Conservation (phyloP, 805 yeast species). For the Dipodascus albidus region DNA sequence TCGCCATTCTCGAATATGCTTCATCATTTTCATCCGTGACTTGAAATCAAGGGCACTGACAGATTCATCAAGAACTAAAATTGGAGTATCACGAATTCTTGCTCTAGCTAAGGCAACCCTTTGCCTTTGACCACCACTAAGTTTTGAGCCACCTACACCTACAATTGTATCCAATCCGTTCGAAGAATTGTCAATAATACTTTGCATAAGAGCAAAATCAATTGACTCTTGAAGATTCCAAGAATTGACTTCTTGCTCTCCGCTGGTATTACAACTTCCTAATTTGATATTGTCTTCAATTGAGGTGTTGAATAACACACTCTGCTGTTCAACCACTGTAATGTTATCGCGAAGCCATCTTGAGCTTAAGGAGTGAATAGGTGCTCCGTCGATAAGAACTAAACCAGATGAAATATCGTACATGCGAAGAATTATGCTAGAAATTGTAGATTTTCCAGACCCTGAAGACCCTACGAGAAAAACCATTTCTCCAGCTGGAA, state of each 20-base stretch:
- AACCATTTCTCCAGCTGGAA: conserved; percentile 37
- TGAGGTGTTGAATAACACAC: conserved; percentile 53
- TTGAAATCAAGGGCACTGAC: conserved; percentile 64
- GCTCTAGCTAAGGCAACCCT: conserved; percentile 81
- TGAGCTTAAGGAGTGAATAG: conserved; percentile 32
- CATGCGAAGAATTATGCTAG: conserved; percentile 47
- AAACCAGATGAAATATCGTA: conserved; percentile 44
- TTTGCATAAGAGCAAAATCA: conserved; percentile 39
- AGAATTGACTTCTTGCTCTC: conserved; percentile 18
- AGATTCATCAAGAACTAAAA: conserved; percentile 78
- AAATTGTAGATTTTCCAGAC: conserved; percentile 81
- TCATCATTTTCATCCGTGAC: conserved; percentile 36
- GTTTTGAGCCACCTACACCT: conserved; percentile 33
- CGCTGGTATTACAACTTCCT: conserved; percentile 28
- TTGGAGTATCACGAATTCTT: conserved; percentile 53
- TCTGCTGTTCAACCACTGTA: conserved; percentile 63
- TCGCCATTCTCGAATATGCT: conserved; percentile 49
- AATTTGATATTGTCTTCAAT: conserved; percentile 51
- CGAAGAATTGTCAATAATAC: conserved; percentile 37
- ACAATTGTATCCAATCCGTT: conserved; percentile 45
- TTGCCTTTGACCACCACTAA: conserved; percentile 92
- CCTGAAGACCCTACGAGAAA: conserved; percentile 85
- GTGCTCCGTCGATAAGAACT: conserved; percentile 44
- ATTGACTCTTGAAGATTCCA: conserved; percentile 33
- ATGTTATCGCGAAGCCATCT: conserved; percentile 51